Base-by-base conservation (phyloP, 2,329 filamentous ascomycete genomes). In the Trichoderma harzianum region DNA sequence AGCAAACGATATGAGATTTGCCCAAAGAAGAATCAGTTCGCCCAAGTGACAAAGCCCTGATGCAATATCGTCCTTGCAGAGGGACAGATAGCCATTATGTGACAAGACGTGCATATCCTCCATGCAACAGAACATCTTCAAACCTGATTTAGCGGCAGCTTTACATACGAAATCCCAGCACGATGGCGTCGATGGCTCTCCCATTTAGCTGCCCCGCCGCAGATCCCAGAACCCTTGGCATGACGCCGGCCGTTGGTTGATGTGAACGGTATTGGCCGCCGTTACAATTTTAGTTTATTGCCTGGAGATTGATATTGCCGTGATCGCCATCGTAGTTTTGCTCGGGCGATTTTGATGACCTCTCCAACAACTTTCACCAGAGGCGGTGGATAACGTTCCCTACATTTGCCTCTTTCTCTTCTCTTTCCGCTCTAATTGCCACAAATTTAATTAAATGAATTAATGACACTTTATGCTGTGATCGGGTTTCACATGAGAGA, bases 101-200 rank as follows among this genome's bases (percentile, higher is more conserved):
- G 67, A 53, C 28, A n/a, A 21, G 32, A 18, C 67, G 7, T 69
- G 67, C 67, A 69, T 61, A 39, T 58, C 39, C 28, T n/a, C 30
- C 11, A 65, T 67, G 43, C 57, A 60, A 32, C 34, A 39, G 21
- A 34, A 57, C 21, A 53, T 18, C n/a, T 16, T 51, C 53, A 61
- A 67, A 61, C 69, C 61, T 66, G 55, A 65, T 71, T 71, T 66
- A 39, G 39, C 26, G 16, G 62, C 43, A 62, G 10, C 39, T 36
- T 36, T 28, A 53, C 26, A 47, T 43, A 24, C 16, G 28, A 66
- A 26, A 60, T 66, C 34, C 57, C 62, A 61, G 51, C 57, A 61
- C 28, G 43, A 72, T 69, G 70, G 63, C 63, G 70, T 72, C 64
- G 64, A 72, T 69, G 64, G 70, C 70, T 67, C 64, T 39, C 70